Conservation (phyloP, 2,329 filamentous ascomycete genomes). For the Pyrenophora teres region DNA sequence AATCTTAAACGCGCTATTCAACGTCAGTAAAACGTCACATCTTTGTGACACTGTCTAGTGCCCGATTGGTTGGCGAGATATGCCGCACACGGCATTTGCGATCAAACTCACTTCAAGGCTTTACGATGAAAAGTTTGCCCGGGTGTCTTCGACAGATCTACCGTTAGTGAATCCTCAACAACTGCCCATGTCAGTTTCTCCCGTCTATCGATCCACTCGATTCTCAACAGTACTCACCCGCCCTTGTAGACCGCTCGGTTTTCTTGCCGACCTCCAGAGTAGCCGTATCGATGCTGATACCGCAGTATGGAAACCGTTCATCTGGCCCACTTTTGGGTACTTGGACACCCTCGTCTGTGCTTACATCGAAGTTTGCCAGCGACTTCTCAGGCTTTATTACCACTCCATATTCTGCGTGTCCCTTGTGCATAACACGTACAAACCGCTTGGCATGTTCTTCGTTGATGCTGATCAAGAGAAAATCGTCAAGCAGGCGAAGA, state of each 20-base stretch:
- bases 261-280: constrained; percentile 78
- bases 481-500: constrained; percentile 87
- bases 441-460: constrained; percentile 70
- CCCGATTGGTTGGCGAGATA: constrained; percentile 7
- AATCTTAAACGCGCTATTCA: constrained; percentile 70
- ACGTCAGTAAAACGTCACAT: constrained; percentile 19
- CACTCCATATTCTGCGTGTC: constrained; percentile 80
- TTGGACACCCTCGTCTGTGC: constrained; percentile 56
- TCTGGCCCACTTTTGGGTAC: constrained; percentile 47
- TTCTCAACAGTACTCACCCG: constrained; percentile 49
- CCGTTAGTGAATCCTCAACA: constrained; percentile 74
- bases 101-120: constrained; percentile 64
- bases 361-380: constrained; percentile 78
- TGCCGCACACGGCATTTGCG: background rate
- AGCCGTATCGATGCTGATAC: constrained; percentile 72
- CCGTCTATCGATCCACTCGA: background rate
- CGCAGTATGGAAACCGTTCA: constrained; percentile 85
- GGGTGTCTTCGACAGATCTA: constrained; percentile 73
- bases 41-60: background rate
- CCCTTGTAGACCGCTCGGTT: constrained; percentile 56
- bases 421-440: constrained; percentile 77
- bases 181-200: constrained; percentile 42
- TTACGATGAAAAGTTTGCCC: constrained; percentile 83
- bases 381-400: constrained; percentile 77
- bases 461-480: constrained; percentile 81